Percentiles rank a stretch among this genome's conserved stretches.
Conservation (phyloP, 805 yeast species). For the Candida easanensis region DNA sequence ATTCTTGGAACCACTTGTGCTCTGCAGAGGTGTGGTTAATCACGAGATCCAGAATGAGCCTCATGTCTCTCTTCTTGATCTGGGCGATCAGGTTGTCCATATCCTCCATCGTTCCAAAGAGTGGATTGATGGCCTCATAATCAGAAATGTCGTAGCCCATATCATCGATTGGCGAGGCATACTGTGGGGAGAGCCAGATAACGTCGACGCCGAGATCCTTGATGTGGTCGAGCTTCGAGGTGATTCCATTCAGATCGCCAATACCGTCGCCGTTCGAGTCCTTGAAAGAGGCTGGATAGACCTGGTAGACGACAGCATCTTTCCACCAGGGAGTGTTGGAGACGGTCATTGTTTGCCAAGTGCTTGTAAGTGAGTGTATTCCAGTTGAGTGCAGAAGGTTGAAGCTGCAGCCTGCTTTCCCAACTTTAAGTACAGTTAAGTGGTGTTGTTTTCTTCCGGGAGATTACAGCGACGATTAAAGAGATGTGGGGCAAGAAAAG, state of each 20-base stretch:
- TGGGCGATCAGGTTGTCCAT: constrained; percentile 47
- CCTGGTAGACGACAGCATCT: constrained; percentile 53
- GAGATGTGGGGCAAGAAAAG: too few relatives aligned
- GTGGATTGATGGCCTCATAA: constrained; percentile 49
- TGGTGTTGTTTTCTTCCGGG: too few relatives aligned
- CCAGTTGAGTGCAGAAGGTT: too few relatives aligned
- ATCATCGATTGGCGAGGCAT: constrained; percentile 57
- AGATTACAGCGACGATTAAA: too few relatives aligned
- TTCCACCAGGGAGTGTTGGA: constrained; percentile 47
- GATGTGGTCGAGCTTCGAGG: constrained; percentile 49
- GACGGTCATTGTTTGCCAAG: not conserved
- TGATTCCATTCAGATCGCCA: constrained; percentile 56
- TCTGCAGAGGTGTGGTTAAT: constrained; percentile 56
- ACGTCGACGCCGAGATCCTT: constrained; percentile 48
- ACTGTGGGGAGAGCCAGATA: constrained; percentile 58
- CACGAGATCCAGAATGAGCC: constrained; percentile 52
- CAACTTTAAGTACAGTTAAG: too few relatives aligned
- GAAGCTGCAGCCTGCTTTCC: too few relatives aligned
- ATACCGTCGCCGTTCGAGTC: constrained; percentile 59
- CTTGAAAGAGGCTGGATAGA: constrained; percentile 59
- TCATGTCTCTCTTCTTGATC: constrained; percentile 48
- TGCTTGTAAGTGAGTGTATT: too few relatives aligned
- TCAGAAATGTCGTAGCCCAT: constrained; percentile 63
- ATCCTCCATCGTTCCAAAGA: constrained; percentile 53
- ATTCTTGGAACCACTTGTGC: constrained; percentile 58